phyloP scores from a whole-genome alignment of 2,329 filamentous ascomycete genomes.

The Daldinia sp. region DNA sequence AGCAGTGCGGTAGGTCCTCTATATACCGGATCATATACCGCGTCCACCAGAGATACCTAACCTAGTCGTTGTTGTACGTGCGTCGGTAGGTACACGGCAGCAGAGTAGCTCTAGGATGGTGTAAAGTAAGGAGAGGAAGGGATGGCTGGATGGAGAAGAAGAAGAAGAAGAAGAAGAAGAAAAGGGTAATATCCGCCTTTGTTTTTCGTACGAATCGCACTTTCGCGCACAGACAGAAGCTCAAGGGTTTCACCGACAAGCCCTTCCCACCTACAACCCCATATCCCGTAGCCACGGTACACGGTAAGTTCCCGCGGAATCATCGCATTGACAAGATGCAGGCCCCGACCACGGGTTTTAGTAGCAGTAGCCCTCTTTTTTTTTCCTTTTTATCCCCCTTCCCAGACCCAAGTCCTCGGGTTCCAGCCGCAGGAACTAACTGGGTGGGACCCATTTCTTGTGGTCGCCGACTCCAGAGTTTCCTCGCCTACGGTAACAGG shows the following conservation, averaged over 20 bases:
- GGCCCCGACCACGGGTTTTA: not conserved
- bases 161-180: not conserved
- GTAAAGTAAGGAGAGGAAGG: not conserved
- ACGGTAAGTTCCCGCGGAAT: slow-evolving; percentile 27
- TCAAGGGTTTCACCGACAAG: slow-evolving; percentile 10
- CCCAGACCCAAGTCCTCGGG: slow-evolving; percentile 23
- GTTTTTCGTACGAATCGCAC: not conserved
- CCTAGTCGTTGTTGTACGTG: no score
- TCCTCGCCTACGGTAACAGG: not conserved
- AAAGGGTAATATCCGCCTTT: slow-evolving; percentile 1
- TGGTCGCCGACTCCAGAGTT: slow-evolving; percentile 7
- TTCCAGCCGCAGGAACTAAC: slow-evolving; percentile 12
- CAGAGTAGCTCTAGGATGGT: not conserved
- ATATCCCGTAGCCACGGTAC: slow-evolving; percentile 10
- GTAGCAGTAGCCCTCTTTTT: not conserved
- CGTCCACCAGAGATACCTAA: not conserved
- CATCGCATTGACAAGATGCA: slow-evolving; percentile 20
- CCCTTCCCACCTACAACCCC: not conserved
- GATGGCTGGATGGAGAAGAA: not conserved
- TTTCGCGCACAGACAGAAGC: not conserved
- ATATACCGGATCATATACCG: slow-evolving; percentile 13
- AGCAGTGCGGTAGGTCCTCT: not conserved
- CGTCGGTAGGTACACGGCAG: not conserved
- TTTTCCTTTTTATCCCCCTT: no score
- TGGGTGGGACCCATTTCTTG: not conserved